Conservation (phyloP, 2,329 filamentous ascomycete species). For the Catunica adiposa region DNA sequence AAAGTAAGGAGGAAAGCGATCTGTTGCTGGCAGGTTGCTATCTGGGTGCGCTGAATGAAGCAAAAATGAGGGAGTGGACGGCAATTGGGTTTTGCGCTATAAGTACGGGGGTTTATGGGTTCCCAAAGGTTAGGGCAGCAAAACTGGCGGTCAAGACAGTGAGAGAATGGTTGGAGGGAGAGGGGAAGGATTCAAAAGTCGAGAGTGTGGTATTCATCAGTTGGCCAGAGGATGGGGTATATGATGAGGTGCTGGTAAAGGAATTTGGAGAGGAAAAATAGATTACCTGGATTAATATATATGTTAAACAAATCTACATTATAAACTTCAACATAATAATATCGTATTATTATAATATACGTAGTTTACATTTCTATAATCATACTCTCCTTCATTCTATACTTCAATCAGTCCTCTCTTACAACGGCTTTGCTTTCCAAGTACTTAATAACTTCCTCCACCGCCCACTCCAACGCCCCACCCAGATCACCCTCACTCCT, state of each 20-base stretch:
- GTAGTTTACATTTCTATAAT: no score
- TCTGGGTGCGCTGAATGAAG: slow-evolving; percentile 51
- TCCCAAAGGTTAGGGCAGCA: slow-evolving; percentile 59
- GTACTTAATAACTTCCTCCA: slow-evolving; percentile 36
- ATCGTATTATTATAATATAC: no score
- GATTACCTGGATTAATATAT: neutral
- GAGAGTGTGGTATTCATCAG: slow-evolving; percentile 71
- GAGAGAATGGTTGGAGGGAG: slow-evolving; percentile 33
- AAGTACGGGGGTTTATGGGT: slow-evolving; percentile 82
- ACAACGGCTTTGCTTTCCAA: neutral
- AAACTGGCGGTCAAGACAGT: slow-evolving; percentile 48
- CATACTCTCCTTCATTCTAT: neutral
- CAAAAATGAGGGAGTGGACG: slow-evolving; percentile 45
- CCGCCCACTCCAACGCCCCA: slow-evolving; percentile 50
- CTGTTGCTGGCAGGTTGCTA: slow-evolving; percentile 48
- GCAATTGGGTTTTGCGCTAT: slow-evolving; percentile 71
- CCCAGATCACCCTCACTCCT: slow-evolving; percentile 41
- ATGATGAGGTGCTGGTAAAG: slow-evolving; percentile 47
- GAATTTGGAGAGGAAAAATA: neutral
- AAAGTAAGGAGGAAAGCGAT: slow-evolving; percentile 26
- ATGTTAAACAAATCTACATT: no score
- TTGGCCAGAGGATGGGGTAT: slow-evolving; percentile 69
- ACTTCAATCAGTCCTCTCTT: neutral
- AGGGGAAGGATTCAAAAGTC: slow-evolving; percentile 30
- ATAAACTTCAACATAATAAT: no score